Evolutionary conservation across 1,139 yeast genomes (phyloP), one percentile per base, ranked within the genome.

Genomic region (Yamadazyma dushanensis): DNA sequence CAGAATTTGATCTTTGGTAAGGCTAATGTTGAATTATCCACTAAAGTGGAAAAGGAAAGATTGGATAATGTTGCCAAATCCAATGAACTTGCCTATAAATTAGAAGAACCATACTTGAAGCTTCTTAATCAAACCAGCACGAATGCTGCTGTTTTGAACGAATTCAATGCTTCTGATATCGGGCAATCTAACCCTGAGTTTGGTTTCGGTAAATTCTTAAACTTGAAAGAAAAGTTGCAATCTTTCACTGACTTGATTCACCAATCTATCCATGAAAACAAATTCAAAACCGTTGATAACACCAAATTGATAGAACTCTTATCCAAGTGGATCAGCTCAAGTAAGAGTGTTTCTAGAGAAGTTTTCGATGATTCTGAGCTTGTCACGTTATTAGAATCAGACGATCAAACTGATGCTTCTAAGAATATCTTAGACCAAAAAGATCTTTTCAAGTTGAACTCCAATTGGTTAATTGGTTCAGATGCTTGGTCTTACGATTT

Each of bases 401-500:
- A 69, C 41, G 54, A 59, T 3, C 53, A 70, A 2, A 34, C 35
- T 24, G 62, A 67, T 10, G 35, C 45, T 32, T 68, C 85, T 5
- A 49, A 64, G 32, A 56, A 65, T 9, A 63, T 84, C 10, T 65
- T 83, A 31, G 58, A 63, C 3, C 61, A 65, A 30, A 63, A 73
- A 42, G 63, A 67, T 3, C 70, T 65, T 44, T 72, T 83, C 45
- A 58, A 56, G 29, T 53, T 68, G 28, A 67, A 69, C 36, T 70
- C 84, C 17, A 73, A 78, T 42, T 90, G 98, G 98, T 69, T 90
- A 44, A 71, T 92, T 44, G 97, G 97, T 16, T 88, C 97, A 7
- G 97, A 90, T 61, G 80, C 95, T 22, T 90, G 98, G 97, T 77
- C 96, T 15, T 89, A 83, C 56, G 97, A 90, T 65, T 69, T 87